phyloP scores from a whole-genome alignment of 2,329 filamentous ascomycete species.

The Grosmannia huntii region DNA sequence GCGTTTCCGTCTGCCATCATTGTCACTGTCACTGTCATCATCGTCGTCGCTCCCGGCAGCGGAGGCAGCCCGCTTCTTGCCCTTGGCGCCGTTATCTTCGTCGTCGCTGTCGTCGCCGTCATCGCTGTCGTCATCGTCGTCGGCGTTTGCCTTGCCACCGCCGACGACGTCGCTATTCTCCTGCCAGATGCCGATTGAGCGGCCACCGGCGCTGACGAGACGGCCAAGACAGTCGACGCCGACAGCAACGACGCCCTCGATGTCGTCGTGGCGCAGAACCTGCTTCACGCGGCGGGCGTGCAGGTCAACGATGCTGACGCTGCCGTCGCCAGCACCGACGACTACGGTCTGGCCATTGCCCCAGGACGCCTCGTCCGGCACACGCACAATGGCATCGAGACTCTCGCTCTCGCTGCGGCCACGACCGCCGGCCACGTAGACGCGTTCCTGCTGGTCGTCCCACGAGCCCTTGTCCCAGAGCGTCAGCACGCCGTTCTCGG shows the following conservation, averaged over 20 bases:
- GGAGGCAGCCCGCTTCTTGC: background rate
- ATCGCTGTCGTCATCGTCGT: slow-evolving; percentile 24
- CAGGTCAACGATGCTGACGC: slow-evolving; percentile 63
- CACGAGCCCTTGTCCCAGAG: slow-evolving; percentile 90
- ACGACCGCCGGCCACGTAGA: slow-evolving; percentile 56
- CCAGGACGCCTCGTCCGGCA: slow-evolving; percentile 57
- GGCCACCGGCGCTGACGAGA: slow-evolving; percentile 81
- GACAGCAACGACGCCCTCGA: slow-evolving; percentile 72
- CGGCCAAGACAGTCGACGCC: slow-evolving; percentile 76
- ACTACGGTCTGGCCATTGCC: slow-evolving; percentile 56
- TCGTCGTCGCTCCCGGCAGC: slow-evolving; percentile 35
- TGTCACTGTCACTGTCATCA: slow-evolving; percentile 20
- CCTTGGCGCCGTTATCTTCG: slow-evolving; percentile 20
- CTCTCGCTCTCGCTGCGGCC: slow-evolving; percentile 52
- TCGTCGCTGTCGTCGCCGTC: slow-evolving; percentile 35
- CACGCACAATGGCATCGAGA: slow-evolving; percentile 60
- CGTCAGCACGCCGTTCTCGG: slow-evolving; percentile 68
- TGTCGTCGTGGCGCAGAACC: slow-evolving; percentile 65
- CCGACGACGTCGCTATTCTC: slow-evolving; percentile 37
- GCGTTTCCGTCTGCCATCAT: slow-evolving; percentile 16
- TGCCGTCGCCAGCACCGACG: slow-evolving; percentile 71
- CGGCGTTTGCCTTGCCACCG: slow-evolving; percentile 30
- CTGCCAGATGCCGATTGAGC: slow-evolving; percentile 83
- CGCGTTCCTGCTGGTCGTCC: slow-evolving; percentile 88
- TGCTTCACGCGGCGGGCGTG: slow-evolving; percentile 58